A percentile compares a stretch with the other conserved stretches of the same genome.
These are phyloP conservation scores for Ulvella scutata DNA, from an alignment of 139 green algal species.

Conservation along the genomic window DNA sequence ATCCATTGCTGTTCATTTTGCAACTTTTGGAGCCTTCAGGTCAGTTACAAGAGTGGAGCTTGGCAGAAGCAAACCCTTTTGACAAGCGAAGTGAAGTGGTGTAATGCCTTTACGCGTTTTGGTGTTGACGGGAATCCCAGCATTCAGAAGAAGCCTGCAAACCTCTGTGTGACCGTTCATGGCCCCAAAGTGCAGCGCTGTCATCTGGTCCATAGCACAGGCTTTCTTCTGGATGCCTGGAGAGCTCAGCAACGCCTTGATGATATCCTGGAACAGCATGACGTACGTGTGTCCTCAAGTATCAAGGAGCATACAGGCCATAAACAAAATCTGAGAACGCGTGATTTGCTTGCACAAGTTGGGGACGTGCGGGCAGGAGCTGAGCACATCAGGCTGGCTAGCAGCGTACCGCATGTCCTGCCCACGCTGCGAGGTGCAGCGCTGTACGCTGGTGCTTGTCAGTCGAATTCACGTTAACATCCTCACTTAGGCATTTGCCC, in stretches of 20 bases:
- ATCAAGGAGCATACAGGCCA: neutral
- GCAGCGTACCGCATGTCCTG: slow-evolving; percentile 32
- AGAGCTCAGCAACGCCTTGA: slow-evolving; percentile 39
- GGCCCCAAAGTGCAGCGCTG: slow-evolving; percentile 54
- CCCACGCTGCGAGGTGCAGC: slow-evolving; percentile 61
- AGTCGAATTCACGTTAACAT: slow-evolving; percentile 13
- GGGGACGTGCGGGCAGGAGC: neutral
- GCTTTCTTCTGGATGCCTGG: slow-evolving; percentile 18
- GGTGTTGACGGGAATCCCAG: slow-evolving; percentile 41
- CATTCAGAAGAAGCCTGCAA: slow-evolving; percentile 23
- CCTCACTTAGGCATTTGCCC: slow-evolving; percentile 13
- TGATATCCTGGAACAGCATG: slow-evolving; percentile 22
- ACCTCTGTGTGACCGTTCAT: slow-evolving; percentile 41
- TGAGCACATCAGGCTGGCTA: neutral
- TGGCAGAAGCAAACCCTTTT: slow-evolving; percentile 14
- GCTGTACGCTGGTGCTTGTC: slow-evolving; percentile 42
- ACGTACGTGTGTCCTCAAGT: neutral
- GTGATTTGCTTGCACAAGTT: neutral
- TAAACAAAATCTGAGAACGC: neutral
- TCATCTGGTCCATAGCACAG: slow-evolving; percentile 50
- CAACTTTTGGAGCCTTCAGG: too few relatives aligned
- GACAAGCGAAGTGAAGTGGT: slow-evolving; percentile 40
- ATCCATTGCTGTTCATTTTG: too few relatives aligned
- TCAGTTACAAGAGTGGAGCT: neutral
- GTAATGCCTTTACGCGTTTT: slow-evolving; percentile 50